Conservation (phyloP, 192 early-diverging fungal genomes). For the Rhizophagus clarus region DNA sequence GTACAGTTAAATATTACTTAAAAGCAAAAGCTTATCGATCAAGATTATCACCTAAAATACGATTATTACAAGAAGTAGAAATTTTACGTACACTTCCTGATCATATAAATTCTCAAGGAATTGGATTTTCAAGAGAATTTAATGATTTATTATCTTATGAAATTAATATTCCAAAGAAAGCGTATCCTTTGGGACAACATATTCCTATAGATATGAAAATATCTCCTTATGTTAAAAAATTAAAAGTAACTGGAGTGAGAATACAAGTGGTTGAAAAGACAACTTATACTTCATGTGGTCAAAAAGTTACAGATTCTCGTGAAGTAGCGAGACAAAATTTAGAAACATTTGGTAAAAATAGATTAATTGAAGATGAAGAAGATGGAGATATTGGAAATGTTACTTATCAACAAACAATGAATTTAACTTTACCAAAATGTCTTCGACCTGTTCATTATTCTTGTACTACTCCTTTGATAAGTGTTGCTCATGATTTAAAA, state of each 20-base stretch:
- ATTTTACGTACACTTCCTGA: constrained; percentile 22
- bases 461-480: constrained; percentile 9
- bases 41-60: constrained; percentile 4
- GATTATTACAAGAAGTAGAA: neutral
- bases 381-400: constrained; percentile 21
- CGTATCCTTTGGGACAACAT: neutral
- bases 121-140: constrained; percentile 20
- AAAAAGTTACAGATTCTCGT: neutral
- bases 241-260: neutral
- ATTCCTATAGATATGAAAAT: constrained; percentile 27
- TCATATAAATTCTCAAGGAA: constrained; percentile 19
- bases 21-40: constrained; percentile 8
- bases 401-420: constrained; percentile 4
- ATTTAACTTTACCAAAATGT: constrained; percentile 11
- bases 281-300: neutral
- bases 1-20: neutral
- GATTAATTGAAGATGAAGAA: constrained; percentile 15
- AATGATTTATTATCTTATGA: constrained; percentile 14
- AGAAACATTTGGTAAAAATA: neutral
- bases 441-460: neutral
- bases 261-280: constrained; percentile 12
- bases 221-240: constrained; percentile 17
- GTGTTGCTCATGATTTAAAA: constrained; percentile 20
- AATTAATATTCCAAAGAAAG: constrained; percentile 9
- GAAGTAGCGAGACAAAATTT: neutral